Evolutionary conservation across 208 protist species (phyloP).

Genomic region (Leishmania turanica): DNA sequence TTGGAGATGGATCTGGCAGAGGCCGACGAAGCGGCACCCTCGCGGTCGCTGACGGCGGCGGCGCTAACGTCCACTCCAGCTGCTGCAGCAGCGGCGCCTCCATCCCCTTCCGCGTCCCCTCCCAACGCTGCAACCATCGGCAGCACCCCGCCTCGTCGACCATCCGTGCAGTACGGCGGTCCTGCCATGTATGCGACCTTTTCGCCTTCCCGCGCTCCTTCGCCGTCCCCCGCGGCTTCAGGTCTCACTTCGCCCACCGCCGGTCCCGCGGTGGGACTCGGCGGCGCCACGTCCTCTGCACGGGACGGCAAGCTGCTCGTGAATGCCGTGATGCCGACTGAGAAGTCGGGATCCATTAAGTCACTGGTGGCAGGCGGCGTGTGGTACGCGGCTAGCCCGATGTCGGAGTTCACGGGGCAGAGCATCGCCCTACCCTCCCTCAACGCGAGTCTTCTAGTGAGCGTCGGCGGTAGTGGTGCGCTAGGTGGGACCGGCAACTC

Average conservation of each 20-base stretch:
- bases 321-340: constrained; percentile 37
- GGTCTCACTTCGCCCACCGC: constrained; percentile 7
- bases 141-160: constrained; percentile 23
- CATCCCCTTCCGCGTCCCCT: not conserved
- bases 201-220: constrained; percentile 16
- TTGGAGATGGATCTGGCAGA: constrained; percentile 31
- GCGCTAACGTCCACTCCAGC: not conserved
- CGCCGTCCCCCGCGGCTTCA: constrained; percentile 2
- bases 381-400: constrained; percentile 14
- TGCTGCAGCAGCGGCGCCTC: not conserved
- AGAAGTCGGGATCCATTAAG: constrained; percentile 34
- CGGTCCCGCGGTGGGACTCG: not conserved
- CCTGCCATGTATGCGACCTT: constrained; percentile 15
- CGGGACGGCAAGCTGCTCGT: constrained; percentile 29
- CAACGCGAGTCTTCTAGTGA: constrained; percentile 13
- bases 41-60: not conserved
- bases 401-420: not conserved
- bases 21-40: constrained; percentile 10
- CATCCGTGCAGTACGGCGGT: constrained; percentile 31
- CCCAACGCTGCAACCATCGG: not conserved
- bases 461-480: constrained; percentile 4
- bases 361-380: constrained; percentile 8
- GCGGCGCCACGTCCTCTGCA: constrained; percentile 1
- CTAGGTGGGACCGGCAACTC: constrained; percentile 12
- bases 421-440: constrained; percentile 2